phyloP scores from a whole-genome alignment of 2,329 filamentous ascomycete genomes.

The Paramyrothecium sp. region DNA sequence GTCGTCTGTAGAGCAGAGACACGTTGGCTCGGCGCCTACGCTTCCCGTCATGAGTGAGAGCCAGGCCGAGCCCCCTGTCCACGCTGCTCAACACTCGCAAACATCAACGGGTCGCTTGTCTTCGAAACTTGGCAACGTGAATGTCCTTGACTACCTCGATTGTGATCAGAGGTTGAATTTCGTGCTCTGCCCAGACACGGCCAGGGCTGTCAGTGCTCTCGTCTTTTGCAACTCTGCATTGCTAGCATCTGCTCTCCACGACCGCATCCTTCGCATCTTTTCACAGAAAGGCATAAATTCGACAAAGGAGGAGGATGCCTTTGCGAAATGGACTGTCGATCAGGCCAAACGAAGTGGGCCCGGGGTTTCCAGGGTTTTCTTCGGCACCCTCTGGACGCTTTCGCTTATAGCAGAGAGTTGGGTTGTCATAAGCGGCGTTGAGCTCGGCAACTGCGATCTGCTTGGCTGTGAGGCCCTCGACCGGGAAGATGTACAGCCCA shows the following conservation, averaged over 20 bases:
- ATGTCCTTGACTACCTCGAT: not conserved
- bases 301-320: not conserved
- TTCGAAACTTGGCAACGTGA: not conserved
- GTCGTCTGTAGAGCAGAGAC: no score
- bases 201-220: not conserved
- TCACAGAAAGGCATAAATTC: not conserved
- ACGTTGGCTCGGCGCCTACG: not conserved
- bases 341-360: not conserved
- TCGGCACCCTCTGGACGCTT: not conserved
- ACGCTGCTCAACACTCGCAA: not conserved
- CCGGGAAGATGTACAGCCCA: not conserved
- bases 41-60: not conserved
- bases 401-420: not conserved
- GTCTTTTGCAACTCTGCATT: not conserved
- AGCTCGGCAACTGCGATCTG: not conserved
- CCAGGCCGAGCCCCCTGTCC: not conserved
- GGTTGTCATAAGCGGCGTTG: not conserved
- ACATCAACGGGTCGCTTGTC: not conserved
- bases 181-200: not conserved
- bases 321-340: not conserved
- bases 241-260: not conserved
- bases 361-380: not conserved
- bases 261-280: not conserved
- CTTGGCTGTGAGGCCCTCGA: not conserved
- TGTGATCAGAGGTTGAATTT: not conserved